Conservation (phyloP, 306 rosid genomes). For the Prunus kanzakura region DNA sequence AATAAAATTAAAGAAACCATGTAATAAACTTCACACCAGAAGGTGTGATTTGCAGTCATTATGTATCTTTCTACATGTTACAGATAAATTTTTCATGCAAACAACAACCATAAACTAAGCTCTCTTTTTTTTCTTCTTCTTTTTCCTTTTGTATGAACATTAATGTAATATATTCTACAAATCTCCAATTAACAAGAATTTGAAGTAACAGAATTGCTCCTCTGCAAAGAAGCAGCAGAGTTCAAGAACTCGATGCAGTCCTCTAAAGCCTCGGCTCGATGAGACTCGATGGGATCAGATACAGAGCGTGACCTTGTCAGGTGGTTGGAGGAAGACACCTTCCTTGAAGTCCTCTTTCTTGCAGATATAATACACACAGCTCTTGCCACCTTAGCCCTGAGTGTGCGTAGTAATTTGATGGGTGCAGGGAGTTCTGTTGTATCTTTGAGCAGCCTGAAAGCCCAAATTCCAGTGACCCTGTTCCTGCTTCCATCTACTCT, state of each 20-base stretch:
- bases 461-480: slow-evolving; percentile 46
- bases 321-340: slow-evolving; percentile 63
- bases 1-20: too few species aligned
- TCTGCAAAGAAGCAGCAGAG: slow-evolving; percentile 74
- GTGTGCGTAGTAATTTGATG: slow-evolving; percentile 48
- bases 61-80: neutral
- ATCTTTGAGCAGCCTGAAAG: slow-evolving; percentile 44
- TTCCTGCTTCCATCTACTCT: slow-evolving; percentile 40
- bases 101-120: neutral
- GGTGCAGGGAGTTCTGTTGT: slow-evolving; percentile 35
- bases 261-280: slow-evolving; percentile 74
- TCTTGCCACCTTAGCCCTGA: slow-evolving; percentile 59
- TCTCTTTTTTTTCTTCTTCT: neutral
- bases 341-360: slow-evolving; percentile 55
- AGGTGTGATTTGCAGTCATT: slow-evolving; percentile 2
- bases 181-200: slow-evolving; percentile 10
- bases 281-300: slow-evolving; percentile 66
- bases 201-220: slow-evolving; percentile 47
- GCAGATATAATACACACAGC: slow-evolving; percentile 48
- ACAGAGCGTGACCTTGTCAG: slow-evolving; percentile 60
- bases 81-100: neutral
- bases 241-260: slow-evolving; percentile 88
- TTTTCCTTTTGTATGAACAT: slow-evolving; percentile 3
- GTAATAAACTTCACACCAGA: neutral
- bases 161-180: neutral